phyloP scores from a whole-genome alignment of 108 stramenopile species.

The Cyclotella baltica region DNA sequence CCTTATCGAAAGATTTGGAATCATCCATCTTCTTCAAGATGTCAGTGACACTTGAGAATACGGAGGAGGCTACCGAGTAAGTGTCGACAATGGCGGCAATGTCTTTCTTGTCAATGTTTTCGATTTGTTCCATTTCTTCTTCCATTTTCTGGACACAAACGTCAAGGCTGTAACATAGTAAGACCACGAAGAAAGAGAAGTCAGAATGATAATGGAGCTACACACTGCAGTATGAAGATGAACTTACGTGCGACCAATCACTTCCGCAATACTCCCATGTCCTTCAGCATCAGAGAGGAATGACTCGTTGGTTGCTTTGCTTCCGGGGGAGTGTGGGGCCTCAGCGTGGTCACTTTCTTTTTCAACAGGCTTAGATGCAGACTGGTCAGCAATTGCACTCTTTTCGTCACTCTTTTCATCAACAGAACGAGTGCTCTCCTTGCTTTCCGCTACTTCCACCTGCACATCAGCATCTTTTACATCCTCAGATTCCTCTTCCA shows the following conservation, averaged over 20 bases:
- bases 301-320: conserved; percentile 43
- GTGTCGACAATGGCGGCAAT: conserved; percentile 20
- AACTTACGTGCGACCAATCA: conserved; percentile 60
- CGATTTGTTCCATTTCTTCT: conserved; percentile 18
- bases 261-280: conserved; percentile 75
- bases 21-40: conserved; percentile 45
- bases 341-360: not conserved
- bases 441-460: not conserved
- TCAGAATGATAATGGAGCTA: not conserved
- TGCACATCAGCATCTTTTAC: not conserved
- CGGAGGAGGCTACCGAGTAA: conserved; percentile 52
- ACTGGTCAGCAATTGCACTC: not conserved
- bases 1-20: conserved; percentile 7
- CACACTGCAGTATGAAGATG: not conserved
- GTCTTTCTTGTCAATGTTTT: conserved; percentile 15
- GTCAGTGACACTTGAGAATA: conserved; percentile 19
- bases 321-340: not conserved
- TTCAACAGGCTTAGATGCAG: not conserved
- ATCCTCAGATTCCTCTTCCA: not conserved
- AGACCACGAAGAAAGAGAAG: not conserved
- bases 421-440: not conserved
- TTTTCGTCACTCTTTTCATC: not conserved
- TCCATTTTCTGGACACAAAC: conserved; percentile 44
- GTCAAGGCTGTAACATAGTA: conserved; percentile 34
- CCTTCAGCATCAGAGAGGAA: conserved; percentile 80